phyloP scores from a whole-genome alignment of 129 eudicot species.

The Scalesia atractyloides region DNA sequence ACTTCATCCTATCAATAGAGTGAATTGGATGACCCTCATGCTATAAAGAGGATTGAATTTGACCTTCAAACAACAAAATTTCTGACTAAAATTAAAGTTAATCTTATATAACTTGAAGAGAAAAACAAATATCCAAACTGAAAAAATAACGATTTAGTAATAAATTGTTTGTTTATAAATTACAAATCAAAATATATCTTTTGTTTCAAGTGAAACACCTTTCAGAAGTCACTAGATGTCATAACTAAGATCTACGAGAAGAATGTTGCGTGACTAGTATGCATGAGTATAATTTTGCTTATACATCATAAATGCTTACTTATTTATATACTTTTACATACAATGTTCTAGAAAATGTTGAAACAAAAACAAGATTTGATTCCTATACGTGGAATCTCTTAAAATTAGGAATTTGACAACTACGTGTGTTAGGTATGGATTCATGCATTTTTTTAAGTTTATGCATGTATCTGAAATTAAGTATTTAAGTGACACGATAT shows the following conservation, averaged over 20 bases:
- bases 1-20: no score
- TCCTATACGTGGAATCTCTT: no score
- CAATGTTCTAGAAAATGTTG: no score
- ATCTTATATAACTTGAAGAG: background rate
- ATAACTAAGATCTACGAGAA: background rate
- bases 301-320: background rate
- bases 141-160: background rate
- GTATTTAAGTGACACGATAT: no score
- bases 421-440: no score
- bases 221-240: background rate
- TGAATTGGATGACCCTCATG: no score
- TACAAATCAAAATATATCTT: background rate
- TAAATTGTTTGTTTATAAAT: background rate
- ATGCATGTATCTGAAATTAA: no score
- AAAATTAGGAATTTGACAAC: no score
- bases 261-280: background rate
- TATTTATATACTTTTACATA: background rate
- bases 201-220: background rate
- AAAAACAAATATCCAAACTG: background rate
- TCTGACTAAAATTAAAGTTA: background rate
- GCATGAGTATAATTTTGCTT: background rate
- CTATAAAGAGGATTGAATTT: background rate
- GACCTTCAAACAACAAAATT: background rate
- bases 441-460: no score
- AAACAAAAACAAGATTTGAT: no score